A percentile compares a stretch with the other conserved stretches of the same genome.
Evolutionary conservation across 331 rosid species (phyloP).

Genomic region (Quercus phellos): DNA sequence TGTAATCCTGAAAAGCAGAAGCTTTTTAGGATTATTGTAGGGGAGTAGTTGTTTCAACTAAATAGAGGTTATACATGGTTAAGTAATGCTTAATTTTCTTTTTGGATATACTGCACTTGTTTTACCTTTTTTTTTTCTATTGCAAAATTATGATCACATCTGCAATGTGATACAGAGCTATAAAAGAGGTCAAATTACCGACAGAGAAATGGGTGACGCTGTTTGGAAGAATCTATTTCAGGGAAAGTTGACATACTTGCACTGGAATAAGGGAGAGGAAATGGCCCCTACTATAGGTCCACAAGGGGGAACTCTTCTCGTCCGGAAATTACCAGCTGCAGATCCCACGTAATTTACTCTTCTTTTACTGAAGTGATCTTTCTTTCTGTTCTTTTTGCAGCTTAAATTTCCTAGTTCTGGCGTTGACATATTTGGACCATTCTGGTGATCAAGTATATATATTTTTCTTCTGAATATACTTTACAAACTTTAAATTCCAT

Average conservation of each 20-base stretch:
- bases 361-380: not conserved
- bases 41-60: not conserved
- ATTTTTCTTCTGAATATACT: not conserved
- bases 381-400: constrained; percentile 9
- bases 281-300: constrained; percentile 67
- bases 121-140: not conserved
- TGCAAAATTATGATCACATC: not conserved
- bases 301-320: constrained; percentile 68
- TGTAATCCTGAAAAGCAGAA: not conserved
- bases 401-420: constrained; percentile 8
- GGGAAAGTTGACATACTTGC: constrained; percentile 73
- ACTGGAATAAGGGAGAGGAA: constrained; percentile 75
- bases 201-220: constrained; percentile 39
- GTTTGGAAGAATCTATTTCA: constrained; percentile 46
- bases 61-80: not conserved
- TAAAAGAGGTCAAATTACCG: constrained; percentile 52
- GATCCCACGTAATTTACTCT: constrained; percentile 51
- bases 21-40: constrained; percentile 3
- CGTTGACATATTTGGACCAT: constrained; percentile 11
- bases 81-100: not conserved
- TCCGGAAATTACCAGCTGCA: constrained; percentile 63
- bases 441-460: constrained; percentile 4
- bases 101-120: constrained; percentile 9
- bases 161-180: constrained; percentile 46
- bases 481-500: not conserved